Base-by-base conservation (phyloP, 306 rosid species). In the Fragaria vesca region DNA sequence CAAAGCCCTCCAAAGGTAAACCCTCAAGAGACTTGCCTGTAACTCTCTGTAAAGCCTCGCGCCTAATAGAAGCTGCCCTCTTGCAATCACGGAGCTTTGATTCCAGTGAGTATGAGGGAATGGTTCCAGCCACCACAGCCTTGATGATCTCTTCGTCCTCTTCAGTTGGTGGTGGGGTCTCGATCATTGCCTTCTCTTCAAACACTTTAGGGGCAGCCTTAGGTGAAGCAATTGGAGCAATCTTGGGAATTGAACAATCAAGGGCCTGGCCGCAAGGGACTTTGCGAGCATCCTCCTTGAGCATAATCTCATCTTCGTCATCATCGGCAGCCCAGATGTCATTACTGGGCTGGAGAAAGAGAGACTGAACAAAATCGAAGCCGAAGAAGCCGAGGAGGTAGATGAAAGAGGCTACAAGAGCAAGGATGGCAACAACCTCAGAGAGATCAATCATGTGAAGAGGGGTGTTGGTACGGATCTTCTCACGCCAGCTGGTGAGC, bases 191-290 rank as follows among this genome's bases (percentile, higher is more conserved):
- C 20, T 11, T 28, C 12, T 12, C 40, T 1, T 61, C 76, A n/a
- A 66, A 73, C 32, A 81, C 58, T 28, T 79, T 52, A 12, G 77
- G 81, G 36, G 38, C 38, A 3, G 12, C 66, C 12, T 26, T 61
- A 4, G 18, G 20, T 11, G 81, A 69, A 63, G 69, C 61, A 50
- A 79, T 12, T 17, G 66, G 71, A 6, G 76, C 10, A 46, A 67
- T 50, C 34, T 43, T 79, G 60, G 86, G 75, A 71, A 76, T 48
- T 12, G 93, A 20, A 51, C 80, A 81, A 43, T 86, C 89, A 24
- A 81, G 71, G 8, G 69, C 85, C 5, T 89, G 85, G 16, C 83
- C 83, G 73, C 90, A 87, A 18, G 66, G 66, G 4, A 4, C 34
- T 12, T 61, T 61, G 13, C 40, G 67, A 61, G 67, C 20, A 9